Evolutionary conservation across 495 filamentous ascomycete species (phyloP).

Genomic region (Talaromyces adpressus): DNA sequence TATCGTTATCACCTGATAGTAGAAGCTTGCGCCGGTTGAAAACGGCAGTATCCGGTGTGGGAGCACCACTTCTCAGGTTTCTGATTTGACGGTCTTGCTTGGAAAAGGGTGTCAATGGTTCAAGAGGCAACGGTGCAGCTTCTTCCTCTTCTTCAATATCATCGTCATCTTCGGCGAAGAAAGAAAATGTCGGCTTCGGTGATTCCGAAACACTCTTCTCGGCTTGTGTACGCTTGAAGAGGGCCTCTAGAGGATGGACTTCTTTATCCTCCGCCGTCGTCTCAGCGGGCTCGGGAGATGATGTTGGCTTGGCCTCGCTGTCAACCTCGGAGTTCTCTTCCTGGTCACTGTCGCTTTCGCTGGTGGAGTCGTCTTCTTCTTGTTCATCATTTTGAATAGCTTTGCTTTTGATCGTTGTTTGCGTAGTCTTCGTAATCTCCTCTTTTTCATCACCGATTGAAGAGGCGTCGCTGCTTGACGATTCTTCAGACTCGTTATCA

Average conservation of each 20-base stretch:
- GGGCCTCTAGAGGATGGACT: conserved; percentile 78
- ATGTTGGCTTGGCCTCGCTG: background rate
- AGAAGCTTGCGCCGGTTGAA: conserved; percentile 32
- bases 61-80: conserved; percentile 73
- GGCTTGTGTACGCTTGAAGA: conserved; percentile 68
- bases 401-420: background rate
- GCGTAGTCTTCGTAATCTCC: background rate
- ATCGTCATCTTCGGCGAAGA: conserved; percentile 47
- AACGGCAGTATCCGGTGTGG: conserved; percentile 90
- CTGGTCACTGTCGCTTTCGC: background rate
- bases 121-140: conserved; percentile 17
- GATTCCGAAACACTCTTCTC: conserved; percentile 30
- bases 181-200: conserved; percentile 50
- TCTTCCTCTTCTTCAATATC: conserved; percentile 41
- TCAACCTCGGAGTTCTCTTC: background rate
- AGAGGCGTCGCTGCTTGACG: conserved; percentile 13
- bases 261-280: conserved; percentile 27
- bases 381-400: background rate
- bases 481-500: conserved; percentile 14
- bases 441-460: background rate
- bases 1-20: conserved; percentile 18
- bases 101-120: conserved; percentile 74
- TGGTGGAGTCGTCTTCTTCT: background rate
- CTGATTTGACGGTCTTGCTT: conserved; percentile 69
- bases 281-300: background rate